Conservation (phyloP, 1,284 basidiomycete species). For the Cutaneotrichosporon spelunceum region DNA sequence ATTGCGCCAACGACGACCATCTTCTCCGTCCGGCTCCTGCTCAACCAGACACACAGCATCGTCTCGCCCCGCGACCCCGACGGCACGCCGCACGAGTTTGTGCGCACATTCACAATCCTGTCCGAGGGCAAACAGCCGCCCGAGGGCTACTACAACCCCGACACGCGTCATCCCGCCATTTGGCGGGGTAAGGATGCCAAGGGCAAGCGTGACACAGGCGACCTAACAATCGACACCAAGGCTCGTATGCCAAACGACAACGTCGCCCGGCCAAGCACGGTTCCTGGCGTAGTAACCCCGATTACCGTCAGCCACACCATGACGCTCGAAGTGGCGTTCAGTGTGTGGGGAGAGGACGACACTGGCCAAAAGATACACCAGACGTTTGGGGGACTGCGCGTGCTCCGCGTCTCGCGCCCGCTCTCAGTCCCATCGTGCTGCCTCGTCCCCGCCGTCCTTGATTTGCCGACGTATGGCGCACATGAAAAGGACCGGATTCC, state of each 20-base stretch:
- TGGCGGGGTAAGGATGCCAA: slow-evolving; percentile 27
- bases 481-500: slow-evolving; percentile 8
- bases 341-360: slow-evolving; percentile 38
- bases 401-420: slow-evolving; percentile 40
- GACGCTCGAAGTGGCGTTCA: slow-evolving; percentile 45
- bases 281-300: slow-evolving; percentile 39
- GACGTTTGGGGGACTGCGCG: slow-evolving; percentile 35
- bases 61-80: slow-evolving; percentile 32
- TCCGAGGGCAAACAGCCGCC: slow-evolving; percentile 21
- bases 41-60: slow-evolving; percentile 35
- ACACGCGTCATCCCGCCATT: slow-evolving; percentile 22
- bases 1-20: slow-evolving; percentile 32
- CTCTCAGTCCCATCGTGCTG: slow-evolving; percentile 36
- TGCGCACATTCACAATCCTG: slow-evolving; percentile 22
- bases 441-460: slow-evolving; percentile 14
- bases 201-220: slow-evolving; percentile 13
- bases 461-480: slow-evolving; percentile 14
- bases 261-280: slow-evolving; percentile 35
- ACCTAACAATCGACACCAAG: slow-evolving; percentile 22
- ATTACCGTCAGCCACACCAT: slow-evolving; percentile 44
- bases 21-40: slow-evolving; percentile 32
- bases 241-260: slow-evolving; percentile 40
- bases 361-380: slow-evolving; percentile 24
- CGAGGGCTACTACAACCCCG: slow-evolving; percentile 18
- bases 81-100: slow-evolving; percentile 13